Evolutionary conservation across 139 green algal species (phyloP), one percentile per base, ranked within the genome.

Genomic region (Chlorella vulgaris): DNA sequence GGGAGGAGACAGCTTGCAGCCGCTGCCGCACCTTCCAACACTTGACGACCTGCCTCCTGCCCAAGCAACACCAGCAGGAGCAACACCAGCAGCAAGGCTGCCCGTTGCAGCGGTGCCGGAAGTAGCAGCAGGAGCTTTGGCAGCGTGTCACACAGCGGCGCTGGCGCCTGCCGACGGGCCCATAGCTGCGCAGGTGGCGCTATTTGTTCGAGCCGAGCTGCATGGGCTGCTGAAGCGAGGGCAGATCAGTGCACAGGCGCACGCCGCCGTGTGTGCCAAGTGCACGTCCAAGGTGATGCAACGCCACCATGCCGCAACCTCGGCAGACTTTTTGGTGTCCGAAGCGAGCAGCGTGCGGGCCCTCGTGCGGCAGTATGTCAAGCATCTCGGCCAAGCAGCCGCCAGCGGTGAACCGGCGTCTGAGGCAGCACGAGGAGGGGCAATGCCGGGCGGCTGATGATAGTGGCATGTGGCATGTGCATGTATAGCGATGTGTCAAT

Each of bases 261-360:
- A 79, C 70, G 55, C 21, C 22, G 65, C 65, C 43, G 65, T 71
- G 31, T 47, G 33, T 35, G 65, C 26, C 19, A 42, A 33, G 53
- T 69, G 73, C 35, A 50, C 35, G 7, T 33, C 73, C 36, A 79
- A 79, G 35, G 73, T 79, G 43, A 68, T 79, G 73, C 53, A 51
- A 28, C 58, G 73, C 51, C 73, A 79, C 38, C 15, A 10, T 5
- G 73, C 26, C 3, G 73, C 73, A 39, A 55, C 4, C 5, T 69
- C 53, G 15, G 73, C 73, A 4, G 73, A 69, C 10, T 79, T 79
- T 67, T n/a, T 79, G 36, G 73, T 79, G 53, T 28, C 73, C 4
- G 73, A 79, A 28, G 50, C 73, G 1, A 24, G 18, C 5, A 63
- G 50, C 35, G 68, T 79, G 15, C 51, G 53, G 0, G 38, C 29